A percentile compares a stretch with the other conserved stretches of the same genome.
Evolutionary conservation across 108 stramenopile genomes (phyloP).

Genomic region (Mediolabrus comicus): DNA sequence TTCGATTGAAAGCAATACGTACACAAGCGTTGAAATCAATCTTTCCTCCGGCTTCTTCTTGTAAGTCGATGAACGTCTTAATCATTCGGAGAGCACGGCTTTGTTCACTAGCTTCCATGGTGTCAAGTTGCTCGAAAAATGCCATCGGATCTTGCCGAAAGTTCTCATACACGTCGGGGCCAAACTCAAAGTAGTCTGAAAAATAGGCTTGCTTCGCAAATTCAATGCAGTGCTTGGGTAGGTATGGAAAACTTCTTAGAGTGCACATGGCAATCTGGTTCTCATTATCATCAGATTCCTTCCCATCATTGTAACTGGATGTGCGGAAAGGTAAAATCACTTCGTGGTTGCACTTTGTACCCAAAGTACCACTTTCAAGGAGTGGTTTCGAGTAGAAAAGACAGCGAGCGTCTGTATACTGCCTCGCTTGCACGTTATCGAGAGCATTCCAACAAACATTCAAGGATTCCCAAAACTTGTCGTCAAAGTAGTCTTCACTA

Average conservation of each 20-base stretch:
- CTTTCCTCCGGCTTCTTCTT: conserved; percentile 43
- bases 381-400: conserved; percentile 85
- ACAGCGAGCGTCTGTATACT: conserved; percentile 73
- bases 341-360: conserved; percentile 76
- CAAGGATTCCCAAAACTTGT: conserved; percentile 81
- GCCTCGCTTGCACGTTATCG: conserved; percentile 86
- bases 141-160: conserved; percentile 40
- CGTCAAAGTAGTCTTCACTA: conserved; percentile 80
- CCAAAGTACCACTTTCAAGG: conserved; percentile 85
- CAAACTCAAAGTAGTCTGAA: conserved; percentile 58
- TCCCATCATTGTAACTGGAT: conserved; percentile 80
- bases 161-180: conserved; percentile 50
- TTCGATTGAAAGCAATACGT: conserved; percentile 48
- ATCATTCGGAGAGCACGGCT: conserved; percentile 51
- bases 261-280: conserved; percentile 89
- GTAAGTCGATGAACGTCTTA: conserved; percentile 45
- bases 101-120: conserved; percentile 48
- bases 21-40: conserved; percentile 51
- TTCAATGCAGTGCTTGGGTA: conserved; percentile 90
- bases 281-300: conserved; percentile 76
- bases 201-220: conserved; percentile 73
- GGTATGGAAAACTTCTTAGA: conserved; percentile 78
- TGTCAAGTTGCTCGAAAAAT: conserved; percentile 52
- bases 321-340: conserved; percentile 79
- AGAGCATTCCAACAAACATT: conserved; percentile 85